Conservation (phyloP, 805 yeast species). For the Starmerella stigmatis region DNA sequence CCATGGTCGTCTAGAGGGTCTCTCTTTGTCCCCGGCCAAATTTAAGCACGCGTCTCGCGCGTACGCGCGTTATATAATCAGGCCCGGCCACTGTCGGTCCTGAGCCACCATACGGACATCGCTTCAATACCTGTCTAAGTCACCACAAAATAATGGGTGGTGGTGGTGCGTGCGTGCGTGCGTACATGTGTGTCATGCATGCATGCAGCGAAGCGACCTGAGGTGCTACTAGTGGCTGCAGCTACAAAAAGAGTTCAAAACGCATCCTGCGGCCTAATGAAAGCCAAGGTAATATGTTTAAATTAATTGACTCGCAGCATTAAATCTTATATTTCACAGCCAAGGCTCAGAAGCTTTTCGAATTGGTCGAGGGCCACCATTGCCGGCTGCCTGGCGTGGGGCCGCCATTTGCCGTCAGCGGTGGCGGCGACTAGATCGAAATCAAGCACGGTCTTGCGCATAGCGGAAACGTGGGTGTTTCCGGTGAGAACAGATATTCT, state of each 20-base stretch:
- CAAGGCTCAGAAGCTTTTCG: not conserved
- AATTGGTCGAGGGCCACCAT: not conserved
- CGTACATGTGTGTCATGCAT: too few relatives aligned
- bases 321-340: too few relatives aligned
- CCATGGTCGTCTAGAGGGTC: not conserved
- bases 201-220: too few relatives aligned
- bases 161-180: too few relatives aligned
- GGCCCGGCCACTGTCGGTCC: too few relatives aligned
- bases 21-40: not conserved
- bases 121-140: too few relatives aligned
- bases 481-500: slow-evolving; percentile 1
- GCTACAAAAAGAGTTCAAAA: too few relatives aligned
- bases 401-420: not conserved
- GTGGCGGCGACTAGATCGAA: not conserved
- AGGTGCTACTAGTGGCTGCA: too few relatives aligned
- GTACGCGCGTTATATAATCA: not conserved
- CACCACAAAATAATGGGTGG: too few relatives aligned
- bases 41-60: slow-evolving; percentile 2
- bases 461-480: not conserved
- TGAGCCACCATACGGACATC: not conserved
- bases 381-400: not conserved
- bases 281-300: too few relatives aligned
- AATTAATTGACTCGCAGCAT: too few relatives aligned
- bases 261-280: too few relatives aligned
- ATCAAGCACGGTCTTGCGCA: not conserved